Conservation (phyloP, 176 grass and related monocot genomes). For the Puccinellia tenuiflora region DNA sequence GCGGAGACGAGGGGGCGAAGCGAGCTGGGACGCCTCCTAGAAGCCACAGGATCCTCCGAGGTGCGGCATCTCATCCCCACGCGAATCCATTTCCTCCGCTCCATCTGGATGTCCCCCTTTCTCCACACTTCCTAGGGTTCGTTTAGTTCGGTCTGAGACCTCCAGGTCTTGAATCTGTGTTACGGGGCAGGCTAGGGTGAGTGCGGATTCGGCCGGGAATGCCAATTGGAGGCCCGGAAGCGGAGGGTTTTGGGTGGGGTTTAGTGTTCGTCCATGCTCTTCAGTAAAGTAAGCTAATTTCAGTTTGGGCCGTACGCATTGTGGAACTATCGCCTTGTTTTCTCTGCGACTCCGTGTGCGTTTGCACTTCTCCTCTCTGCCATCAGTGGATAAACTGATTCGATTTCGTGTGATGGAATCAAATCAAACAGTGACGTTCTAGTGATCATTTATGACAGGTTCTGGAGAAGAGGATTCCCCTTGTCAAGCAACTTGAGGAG, state of each 20-base stretch:
- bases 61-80: not conserved
- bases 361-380: not conserved
- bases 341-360: not conserved
- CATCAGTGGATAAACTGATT: not conserved
- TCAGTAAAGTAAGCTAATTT: not conserved
- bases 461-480: constrained; percentile 48
- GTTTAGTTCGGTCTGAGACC: not conserved
- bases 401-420: not conserved
- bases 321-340: not conserved
- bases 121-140: constrained; percentile 9
- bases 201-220: not conserved
- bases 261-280: not conserved
- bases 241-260: not conserved
- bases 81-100: not conserved
- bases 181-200: not conserved
- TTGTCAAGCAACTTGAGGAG: constrained; percentile 66
- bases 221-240: not conserved
- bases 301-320: not conserved
- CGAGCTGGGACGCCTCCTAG: not conserved
- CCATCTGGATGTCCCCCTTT: not conserved
- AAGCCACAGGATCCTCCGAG: not conserved
- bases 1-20: not conserved
- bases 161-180: not conserved
- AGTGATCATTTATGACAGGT: constrained; percentile 36
- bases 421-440: not conserved